Evolutionary conservation across 345 rosid species (phyloP).

Genomic region (Leavenworthia alabamica): DNA sequence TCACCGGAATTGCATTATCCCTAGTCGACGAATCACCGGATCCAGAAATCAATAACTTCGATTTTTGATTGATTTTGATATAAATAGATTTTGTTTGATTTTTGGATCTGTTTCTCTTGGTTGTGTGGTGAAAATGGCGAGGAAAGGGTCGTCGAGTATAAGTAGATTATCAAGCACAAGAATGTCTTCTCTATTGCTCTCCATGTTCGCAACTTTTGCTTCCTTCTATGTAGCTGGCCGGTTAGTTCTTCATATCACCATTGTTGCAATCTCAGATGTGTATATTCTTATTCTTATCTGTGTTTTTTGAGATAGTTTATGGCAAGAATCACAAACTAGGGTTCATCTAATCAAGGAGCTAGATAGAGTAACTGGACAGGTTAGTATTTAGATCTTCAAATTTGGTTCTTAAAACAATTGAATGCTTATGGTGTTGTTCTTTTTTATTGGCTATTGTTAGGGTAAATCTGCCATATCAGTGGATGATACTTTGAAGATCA

Average conservation of each 20-base stretch:
- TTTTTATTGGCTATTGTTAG: conserved; percentile 31
- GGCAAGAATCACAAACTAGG: conserved; percentile 89
- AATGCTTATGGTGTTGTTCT: not conserved
- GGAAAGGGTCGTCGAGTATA: conserved; percentile 43
- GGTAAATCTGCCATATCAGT: conserved; percentile 82
- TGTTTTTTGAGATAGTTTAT: conserved; percentile 39
- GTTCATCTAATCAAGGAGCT: conserved; percentile 67
- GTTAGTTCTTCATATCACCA: conserved; percentile 31
- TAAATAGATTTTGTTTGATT: conserved; percentile 16
- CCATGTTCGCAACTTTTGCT: conserved; percentile 65
- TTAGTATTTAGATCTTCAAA: conserved; percentile 19
- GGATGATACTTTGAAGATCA: conserved; percentile 83
- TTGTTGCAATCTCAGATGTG: not conserved
- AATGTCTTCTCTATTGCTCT: conserved; percentile 53
- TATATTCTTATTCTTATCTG: not conserved
- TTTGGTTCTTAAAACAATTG: no score
- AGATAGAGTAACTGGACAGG: conserved; percentile 68
- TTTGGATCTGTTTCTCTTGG: not conserved
- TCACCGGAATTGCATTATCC: not conserved
- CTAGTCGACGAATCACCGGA: conserved; percentile 4
- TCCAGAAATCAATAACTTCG: not conserved
- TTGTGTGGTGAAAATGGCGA: conserved; percentile 30
- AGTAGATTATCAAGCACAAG: conserved; percentile 37
- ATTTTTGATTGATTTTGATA: not conserved
- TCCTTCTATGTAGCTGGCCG: conserved; percentile 76